A percentile compares a stretch with the other conserved stretches of the same genome.
phyloP scores from a whole-genome alignment of 306 rosid species.

The Citrullus colocynthis region DNA sequence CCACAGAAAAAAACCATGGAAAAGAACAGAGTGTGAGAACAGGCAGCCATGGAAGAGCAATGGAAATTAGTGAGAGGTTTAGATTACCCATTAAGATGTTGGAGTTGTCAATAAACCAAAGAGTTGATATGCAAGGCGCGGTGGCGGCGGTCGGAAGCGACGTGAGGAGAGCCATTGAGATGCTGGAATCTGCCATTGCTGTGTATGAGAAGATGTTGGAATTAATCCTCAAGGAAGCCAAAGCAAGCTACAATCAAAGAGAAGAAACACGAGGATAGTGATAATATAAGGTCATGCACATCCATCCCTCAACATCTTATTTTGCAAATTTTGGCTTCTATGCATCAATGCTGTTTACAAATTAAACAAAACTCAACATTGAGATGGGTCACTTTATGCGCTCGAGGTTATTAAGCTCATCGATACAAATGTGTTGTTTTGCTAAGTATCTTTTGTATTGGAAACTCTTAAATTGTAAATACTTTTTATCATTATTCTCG shows the following conservation, averaged over 20 bases:
- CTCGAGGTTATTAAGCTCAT: too few species aligned
- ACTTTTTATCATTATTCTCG: too few species aligned
- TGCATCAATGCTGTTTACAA: neutral
- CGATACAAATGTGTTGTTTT: too few species aligned
- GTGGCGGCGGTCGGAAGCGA: constrained; percentile 20
- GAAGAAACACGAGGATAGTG: neutral
- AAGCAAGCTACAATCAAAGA: constrained; percentile 7
- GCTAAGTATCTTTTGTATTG: too few species aligned
- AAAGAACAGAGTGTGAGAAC: neutral
- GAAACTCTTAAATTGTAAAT: too few species aligned
- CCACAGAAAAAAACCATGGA: constrained; percentile 7
- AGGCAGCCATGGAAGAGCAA: neutral
- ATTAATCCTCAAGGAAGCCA: constrained; percentile 54
- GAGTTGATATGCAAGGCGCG: constrained; percentile 21
- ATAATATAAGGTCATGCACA: neutral
- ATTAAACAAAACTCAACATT: too few species aligned
- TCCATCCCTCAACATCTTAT: neutral
- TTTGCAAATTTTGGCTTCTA: neutral
- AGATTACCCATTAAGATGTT: constrained; percentile 15
- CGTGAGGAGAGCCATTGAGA: constrained; percentile 34
- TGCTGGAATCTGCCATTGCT: constrained; percentile 54
- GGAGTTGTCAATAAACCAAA: constrained; percentile 14
- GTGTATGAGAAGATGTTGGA: constrained; percentile 51
- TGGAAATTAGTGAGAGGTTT: neutral
- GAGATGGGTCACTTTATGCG: too few species aligned